These are phyloP conservation scores for Acidiella bohemica DNA, from an alignment of 495 filamentous ascomycete species.

Conservation along the genomic window DNA sequence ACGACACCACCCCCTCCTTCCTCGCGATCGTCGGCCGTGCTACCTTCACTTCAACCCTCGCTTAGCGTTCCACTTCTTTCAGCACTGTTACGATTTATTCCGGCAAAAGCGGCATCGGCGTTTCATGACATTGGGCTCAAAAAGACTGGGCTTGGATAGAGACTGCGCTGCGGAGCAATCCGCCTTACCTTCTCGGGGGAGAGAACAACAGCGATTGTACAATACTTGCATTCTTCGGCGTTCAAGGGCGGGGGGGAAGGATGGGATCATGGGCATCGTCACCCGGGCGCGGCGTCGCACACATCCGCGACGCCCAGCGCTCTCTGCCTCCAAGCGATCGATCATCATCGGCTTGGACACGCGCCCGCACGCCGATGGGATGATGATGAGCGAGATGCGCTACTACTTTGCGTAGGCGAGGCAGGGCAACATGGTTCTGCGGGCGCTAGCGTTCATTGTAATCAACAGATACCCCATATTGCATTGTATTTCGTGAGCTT, in stretches of 20 bases:
- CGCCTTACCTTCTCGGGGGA: neutral
- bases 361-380: no score
- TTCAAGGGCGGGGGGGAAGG: neutral
- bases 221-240: conserved; percentile 1
- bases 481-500: no score
- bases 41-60: neutral
- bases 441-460: conserved; percentile 7
- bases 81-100: no score
- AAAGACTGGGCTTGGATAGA: conserved; percentile 5
- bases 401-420: no score
- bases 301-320: no score
- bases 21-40: no score
- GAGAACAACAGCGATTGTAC: no score
- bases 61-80: neutral
- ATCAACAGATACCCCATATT: conserved; percentile 10
- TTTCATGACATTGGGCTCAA: conserved; percentile 1
- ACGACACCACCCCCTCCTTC: no score
- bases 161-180: conserved; percentile 12
- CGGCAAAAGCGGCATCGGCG: conserved; percentile 1
- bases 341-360: no score
- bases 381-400: no score
- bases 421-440: neutral
- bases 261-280: neutral
- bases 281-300: no score
- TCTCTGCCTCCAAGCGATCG: no score